Evolutionary conservation across 768 basidiomycete genomes (phyloP).

Genomic region (Sporobolomyces roseus): DNA sequence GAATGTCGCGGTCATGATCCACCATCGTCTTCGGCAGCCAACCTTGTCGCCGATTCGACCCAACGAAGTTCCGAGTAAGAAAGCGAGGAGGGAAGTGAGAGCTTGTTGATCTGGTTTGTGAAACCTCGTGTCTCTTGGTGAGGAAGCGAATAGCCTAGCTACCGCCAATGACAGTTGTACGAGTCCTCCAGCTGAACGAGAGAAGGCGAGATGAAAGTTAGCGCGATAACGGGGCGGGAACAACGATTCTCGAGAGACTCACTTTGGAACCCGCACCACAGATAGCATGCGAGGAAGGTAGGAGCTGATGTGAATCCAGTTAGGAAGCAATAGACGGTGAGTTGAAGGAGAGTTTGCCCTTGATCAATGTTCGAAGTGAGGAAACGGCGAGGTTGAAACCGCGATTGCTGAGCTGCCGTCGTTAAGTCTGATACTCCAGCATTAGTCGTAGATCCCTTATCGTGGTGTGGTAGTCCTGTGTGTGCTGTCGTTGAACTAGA

Average conservation of each 20-base stretch:
- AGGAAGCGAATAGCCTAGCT: conserved; percentile 63
- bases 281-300: conserved; percentile 71
- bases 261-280: conserved; percentile 53
- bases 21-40: conserved; percentile 50
- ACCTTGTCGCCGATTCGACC: conserved; percentile 76
- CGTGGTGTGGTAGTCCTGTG: background rate
- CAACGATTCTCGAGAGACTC: background rate
- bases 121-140: conserved; percentile 57
- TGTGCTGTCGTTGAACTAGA: conserved; percentile 8
- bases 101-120: conserved; percentile 65
- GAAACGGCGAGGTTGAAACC: conserved; percentile 6
- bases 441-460: conserved; percentile 10
- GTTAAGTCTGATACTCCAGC: background rate
- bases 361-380: conserved; percentile 31
- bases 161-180: conserved; percentile 71
- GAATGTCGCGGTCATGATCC: conserved; percentile 30
- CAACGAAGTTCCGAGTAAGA: conserved; percentile 34
- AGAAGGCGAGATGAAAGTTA: background rate
- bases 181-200: conserved; percentile 46
- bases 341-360: conserved; percentile 22
- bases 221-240: background rate
- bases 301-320: conserved; percentile 56
- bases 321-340: conserved; percentile 41
- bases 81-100: conserved; percentile 37
- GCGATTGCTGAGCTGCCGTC: background rate